Evolutionary conservation across 768 basidiomycete species (phyloP).

Genomic region (Podaxis rugospora): DNA sequence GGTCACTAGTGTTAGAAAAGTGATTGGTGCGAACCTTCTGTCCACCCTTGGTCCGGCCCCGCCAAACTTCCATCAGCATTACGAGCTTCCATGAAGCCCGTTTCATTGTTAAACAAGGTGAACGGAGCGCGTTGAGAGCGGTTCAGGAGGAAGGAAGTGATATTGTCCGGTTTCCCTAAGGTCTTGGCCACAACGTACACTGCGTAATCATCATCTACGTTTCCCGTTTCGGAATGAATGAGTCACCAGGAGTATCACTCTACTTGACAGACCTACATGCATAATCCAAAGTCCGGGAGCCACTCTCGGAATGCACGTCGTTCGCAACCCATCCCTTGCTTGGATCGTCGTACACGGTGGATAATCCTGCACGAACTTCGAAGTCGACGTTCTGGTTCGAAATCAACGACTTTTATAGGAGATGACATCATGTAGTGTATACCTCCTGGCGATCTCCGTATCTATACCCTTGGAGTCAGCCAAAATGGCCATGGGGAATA

Average conservation of each 20-base stretch:
- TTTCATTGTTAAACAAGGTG: conserved; percentile 59
- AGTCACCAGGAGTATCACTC: not conserved
- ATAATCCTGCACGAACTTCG: conserved; percentile 76
- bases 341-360: conserved; percentile 50
- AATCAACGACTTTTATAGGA: not conserved
- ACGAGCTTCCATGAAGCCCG: conserved; percentile 80
- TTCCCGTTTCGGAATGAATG: not conserved
- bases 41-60: conserved; percentile 69
- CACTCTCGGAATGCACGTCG: conserved; percentile 75
- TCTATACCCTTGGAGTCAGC: not conserved
- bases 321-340: conserved; percentile 70
- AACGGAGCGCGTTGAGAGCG: conserved; percentile 54
- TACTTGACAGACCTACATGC: conserved; percentile 45
- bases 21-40: conserved; percentile 48
- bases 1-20: not conserved
- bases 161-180: conserved; percentile 46
- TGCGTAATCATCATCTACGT: conserved; percentile 72
- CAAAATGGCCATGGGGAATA: not conserved
- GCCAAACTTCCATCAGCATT: conserved; percentile 67
- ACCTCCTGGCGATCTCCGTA: conserved; percentile 65
- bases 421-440: conserved; percentile 3
- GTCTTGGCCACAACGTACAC: conserved; percentile 54
- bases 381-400: conserved; percentile 57
- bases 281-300: conserved; percentile 74
- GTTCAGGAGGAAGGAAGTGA: conserved; percentile 41